phyloP scores from a whole-genome alignment of 768 basidiomycete genomes.

The Agrocybe chaxingu region DNA sequence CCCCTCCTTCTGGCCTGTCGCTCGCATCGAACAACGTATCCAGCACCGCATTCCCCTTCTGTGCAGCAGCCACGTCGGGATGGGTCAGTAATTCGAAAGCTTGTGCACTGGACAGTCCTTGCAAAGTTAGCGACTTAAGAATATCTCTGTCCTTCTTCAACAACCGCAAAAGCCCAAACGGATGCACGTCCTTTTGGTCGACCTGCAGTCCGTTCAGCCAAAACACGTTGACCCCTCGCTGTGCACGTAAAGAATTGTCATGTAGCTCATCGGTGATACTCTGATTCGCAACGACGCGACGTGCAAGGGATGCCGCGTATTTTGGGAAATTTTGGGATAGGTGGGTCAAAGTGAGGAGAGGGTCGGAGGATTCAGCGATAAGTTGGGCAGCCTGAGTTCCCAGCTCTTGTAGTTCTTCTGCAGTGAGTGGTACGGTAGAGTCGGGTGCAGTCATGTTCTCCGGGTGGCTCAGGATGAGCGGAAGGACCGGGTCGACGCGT shows the following conservation, averaged over 20 bases:
- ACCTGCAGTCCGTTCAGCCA: conserved; percentile 83
- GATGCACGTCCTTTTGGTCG: conserved; percentile 60
- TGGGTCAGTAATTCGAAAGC: conserved; percentile 76
- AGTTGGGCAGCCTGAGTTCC: conserved; percentile 76
- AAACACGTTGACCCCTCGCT: conserved; percentile 51
- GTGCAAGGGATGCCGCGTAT: conserved; percentile 72
- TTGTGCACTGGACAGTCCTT: conserved; percentile 62
- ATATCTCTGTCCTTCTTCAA: conserved; percentile 69
- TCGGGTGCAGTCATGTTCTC: conserved; percentile 36
- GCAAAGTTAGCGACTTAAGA: conserved; percentile 52
- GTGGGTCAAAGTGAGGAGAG: conserved; percentile 55
- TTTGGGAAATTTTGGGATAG: conserved; percentile 89
- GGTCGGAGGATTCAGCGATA: conserved; percentile 55
- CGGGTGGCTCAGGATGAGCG: conserved; percentile 37
- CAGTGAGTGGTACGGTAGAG: conserved; percentile 39
- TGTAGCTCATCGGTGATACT: conserved; percentile 54
- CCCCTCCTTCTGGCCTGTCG: conserved; percentile 77
- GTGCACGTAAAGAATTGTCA: conserved; percentile 50
- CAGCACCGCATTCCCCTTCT: conserved; percentile 44
- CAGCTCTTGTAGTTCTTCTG: conserved; percentile 62
- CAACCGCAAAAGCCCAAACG: conserved; percentile 68
- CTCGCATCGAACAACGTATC: conserved; percentile 90
- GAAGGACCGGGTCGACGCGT: conserved; percentile 29
- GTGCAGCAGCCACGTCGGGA: conserved; percentile 47
- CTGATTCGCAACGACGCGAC: conserved; percentile 56